Evolutionary conservation across 495 filamentous ascomycete genomes (phyloP), one percentile per base, ranked within the genome.

Genomic region (Xeromyces bisporus): DNA sequence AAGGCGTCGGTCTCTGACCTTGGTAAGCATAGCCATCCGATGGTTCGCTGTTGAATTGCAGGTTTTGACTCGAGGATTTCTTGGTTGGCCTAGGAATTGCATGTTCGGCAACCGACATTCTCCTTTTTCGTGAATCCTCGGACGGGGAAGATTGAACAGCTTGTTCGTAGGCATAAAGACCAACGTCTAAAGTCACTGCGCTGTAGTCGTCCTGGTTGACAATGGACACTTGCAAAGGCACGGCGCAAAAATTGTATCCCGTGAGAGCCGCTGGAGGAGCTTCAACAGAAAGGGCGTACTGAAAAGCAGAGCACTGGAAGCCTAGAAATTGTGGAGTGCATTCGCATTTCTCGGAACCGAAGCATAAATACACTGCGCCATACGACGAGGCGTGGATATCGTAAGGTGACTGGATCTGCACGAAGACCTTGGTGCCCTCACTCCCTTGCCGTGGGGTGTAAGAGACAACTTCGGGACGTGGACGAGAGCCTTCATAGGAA

Each of bases 101-200:
- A 29, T 62, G 59, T 15, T 60, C 53, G 8, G 59, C 55, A 29
- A 67, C 60, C 3, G 51, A 51, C 15, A 65, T 47, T 32, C 72
- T 69, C 28, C 71, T 52, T 47, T 77, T 78, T 24, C 58, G 60
- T 4, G 48, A 43, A 7, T 55, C 45, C 6, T 40, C 44, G 3
- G 47, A 37, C 6, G 58, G 42, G 2, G 51, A 54, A 8, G 47
- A 42, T 4, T 53, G 53, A 9, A 49, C 26, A 10, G 47, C 44
- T 24, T 71, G 65, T 35, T 68, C 62, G 36, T 91, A 97, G 2
- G 71, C 75, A 48, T 91, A 94, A 10, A 64, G 59, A 39, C 82
- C 86, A 18, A 82, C 70, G 33, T 83, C 73, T 9, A 76, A 56
- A 7, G 69, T 66, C 6, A 68, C 64, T 12, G 78, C 46, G 33